Percentiles rank a stretch among this genome's conserved stretches.
These are phyloP conservation scores for Physcia stellaris DNA, from an alignment of 495 filamentous ascomycete genomes.

Conservation along the genomic window DNA sequence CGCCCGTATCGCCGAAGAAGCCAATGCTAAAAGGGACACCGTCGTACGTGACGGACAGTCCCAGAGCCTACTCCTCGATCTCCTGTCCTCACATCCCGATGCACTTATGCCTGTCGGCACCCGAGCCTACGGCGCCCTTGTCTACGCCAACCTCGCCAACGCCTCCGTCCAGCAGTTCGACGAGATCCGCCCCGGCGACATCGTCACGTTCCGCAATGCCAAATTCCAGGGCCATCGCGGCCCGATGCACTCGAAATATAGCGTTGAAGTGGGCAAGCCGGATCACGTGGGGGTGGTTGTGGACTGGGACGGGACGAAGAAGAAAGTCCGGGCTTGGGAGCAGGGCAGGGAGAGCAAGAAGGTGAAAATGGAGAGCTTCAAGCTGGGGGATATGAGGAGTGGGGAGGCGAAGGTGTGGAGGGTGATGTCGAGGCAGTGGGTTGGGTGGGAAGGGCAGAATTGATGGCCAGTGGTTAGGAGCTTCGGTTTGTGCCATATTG, in stretches of 20 bases:
- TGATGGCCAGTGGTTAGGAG: conserved; percentile 3
- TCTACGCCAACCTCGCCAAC: conserved; percentile 91
- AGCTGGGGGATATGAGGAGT: conserved; percentile 78
- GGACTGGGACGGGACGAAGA: conserved; percentile 98
- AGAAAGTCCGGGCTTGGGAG: conserved; percentile 92
- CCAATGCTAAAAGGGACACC: conserved; percentile 54
- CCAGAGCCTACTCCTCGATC: conserved; percentile 58
- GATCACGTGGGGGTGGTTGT: conserved; percentile 95
- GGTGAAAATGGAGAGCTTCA: conserved; percentile 85
- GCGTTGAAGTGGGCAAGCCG: conserved; percentile 72
- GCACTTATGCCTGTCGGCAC: conserved; percentile 72
- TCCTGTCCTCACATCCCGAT: conserved; percentile 57
- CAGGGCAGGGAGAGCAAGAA: conserved; percentile 92
- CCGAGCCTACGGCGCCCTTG: conserved; percentile 78
- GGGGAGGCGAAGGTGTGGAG: conserved; percentile 98
- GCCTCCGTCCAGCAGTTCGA: conserved; percentile 79
- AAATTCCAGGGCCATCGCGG: conserved; percentile 94
- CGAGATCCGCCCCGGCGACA: conserved; percentile 88
- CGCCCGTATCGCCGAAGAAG: conserved; percentile 53
- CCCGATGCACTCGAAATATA: conserved; percentile 89
- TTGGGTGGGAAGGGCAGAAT: conserved; percentile 58
- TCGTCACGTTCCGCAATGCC: conserved; percentile 85
- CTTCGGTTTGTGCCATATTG: too few species aligned
- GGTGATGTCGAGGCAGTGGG: conserved; percentile 82
- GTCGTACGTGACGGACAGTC: conserved; percentile 77